A percentile compares a stretch with the other conserved stretches of the same genome.
These are phyloP conservation scores for Pythium phragmiticola DNA, from an alignment of 352 stramenopile genomes.

Conservation along the genomic window DNA sequence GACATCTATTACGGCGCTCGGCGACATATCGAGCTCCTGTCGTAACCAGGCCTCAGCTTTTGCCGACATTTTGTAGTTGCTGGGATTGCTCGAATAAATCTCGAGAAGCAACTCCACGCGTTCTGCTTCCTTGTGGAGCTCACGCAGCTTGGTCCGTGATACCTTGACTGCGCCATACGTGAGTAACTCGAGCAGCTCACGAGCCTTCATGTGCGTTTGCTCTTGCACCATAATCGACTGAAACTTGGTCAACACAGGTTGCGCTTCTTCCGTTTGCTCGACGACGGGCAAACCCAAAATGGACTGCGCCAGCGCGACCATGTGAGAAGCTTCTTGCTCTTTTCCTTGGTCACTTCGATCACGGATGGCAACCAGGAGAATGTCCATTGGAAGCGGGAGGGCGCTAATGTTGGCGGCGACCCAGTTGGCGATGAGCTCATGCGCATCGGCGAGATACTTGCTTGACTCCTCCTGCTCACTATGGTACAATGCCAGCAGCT, in stretches of 20 bases:
- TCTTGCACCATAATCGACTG: conserved; percentile 12
- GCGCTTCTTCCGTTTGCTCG: conserved; percentile 10
- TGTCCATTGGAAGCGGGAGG: conserved; percentile 41
- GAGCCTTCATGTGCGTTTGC: conserved; percentile 10
- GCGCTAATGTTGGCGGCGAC: conserved; percentile 42
- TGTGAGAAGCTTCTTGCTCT: conserved; percentile 24
- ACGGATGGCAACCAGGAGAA: conserved; percentile 37
- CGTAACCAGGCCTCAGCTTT: conserved; percentile 47
- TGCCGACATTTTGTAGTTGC: conserved; percentile 52
- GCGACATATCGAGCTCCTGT: conserved; percentile 9
- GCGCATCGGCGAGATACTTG: conserved; percentile 24
- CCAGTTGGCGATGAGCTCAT: conserved; percentile 58
- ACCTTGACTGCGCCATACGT: conserved; percentile 57
- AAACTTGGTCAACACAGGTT: conserved; percentile 7
- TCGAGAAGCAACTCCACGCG: conserved; percentile 45
- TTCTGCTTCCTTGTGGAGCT: conserved; percentile 15
- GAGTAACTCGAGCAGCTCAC: conserved; percentile 51
- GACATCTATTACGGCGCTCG: conserved; percentile 14
- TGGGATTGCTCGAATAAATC: conserved; percentile 65
- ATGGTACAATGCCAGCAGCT: conserved; percentile 27
- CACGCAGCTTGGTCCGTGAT: conserved; percentile 31
- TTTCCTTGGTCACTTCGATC: conserved; percentile 31
- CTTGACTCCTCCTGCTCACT: conserved; percentile 1
- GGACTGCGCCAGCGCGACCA: conserved; percentile 22
- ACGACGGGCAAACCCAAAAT: conserved; percentile 38